Percentiles rank a stretch among this genome's conserved stretches.
These are phyloP conservation scores for Termitomyces sp. DNA, from an alignment of 768 basidiomycete genomes.

Conservation along the genomic window DNA sequence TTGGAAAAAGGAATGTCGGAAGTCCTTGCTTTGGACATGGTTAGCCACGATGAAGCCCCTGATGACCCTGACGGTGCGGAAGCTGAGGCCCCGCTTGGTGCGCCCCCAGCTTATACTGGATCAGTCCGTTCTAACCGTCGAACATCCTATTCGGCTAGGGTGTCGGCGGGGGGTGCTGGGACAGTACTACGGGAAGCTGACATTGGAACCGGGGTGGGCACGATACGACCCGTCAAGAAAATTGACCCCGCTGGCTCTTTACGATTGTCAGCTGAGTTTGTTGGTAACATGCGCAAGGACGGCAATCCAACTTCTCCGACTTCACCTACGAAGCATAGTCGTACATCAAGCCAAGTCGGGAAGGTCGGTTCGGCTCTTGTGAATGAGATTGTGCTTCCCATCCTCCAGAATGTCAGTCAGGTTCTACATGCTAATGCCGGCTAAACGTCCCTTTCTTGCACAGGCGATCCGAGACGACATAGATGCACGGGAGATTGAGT, in stretches of 20 bases:
- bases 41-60: conserved; percentile 36
- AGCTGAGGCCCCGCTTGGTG: conserved; percentile 35
- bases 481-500: conserved; percentile 85
- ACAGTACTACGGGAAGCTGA: conserved; percentile 78
- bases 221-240: conserved; percentile 91
- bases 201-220: conserved; percentile 82
- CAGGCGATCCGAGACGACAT: conserved; percentile 78
- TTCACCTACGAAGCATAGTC: conserved; percentile 45
- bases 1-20: conserved; percentile 36
- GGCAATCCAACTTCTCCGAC: conserved; percentile 39
- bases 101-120: conserved; percentile 70
- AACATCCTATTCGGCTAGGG: conserved; percentile 76
- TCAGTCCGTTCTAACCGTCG: conserved; percentile 59
- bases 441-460: background rate
- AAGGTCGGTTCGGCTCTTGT: conserved; percentile 67
- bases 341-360: conserved; percentile 48
- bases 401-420: conserved; percentile 57
- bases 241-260: conserved; percentile 78
- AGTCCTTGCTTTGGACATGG: conserved; percentile 23
- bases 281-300: conserved; percentile 66
- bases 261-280: conserved; percentile 72
- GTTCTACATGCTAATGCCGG: background rate
- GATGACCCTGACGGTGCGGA: conserved; percentile 26
- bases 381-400: conserved; percentile 80
- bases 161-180: conserved; percentile 53